These are phyloP conservation scores for Phylloporus sp. DNA, from an alignment of 768 basidiomycete species.

Conservation along the genomic window DNA sequence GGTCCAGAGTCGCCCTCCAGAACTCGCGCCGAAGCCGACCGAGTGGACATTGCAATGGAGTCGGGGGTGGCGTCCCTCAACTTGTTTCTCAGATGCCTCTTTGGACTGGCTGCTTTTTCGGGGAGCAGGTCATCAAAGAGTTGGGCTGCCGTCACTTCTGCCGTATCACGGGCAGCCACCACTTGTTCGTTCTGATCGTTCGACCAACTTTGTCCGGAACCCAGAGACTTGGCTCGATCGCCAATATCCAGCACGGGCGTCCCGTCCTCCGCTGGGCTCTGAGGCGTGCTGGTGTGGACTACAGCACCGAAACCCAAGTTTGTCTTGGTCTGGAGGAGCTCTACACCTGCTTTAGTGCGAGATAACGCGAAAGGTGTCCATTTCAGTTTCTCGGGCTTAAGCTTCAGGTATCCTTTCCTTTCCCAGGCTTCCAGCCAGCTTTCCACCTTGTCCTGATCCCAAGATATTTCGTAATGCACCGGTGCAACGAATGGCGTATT, in stretches of 20 bases:
- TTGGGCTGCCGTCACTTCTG: constrained; percentile 23
- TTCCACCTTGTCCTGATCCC: constrained; percentile 63
- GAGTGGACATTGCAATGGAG: constrained; percentile 17
- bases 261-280: constrained; percentile 18
- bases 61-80: constrained; percentile 13
- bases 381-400: constrained; percentile 81
- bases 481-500: constrained; percentile 60
- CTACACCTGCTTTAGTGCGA: constrained; percentile 32
- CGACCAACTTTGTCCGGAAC: constrained; percentile 9
- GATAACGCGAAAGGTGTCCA: constrained; percentile 91
- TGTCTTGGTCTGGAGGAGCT: constrained; percentile 22
- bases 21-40: constrained; percentile 16
- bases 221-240: constrained; percentile 15
- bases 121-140: constrained; percentile 30
- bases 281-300: constrained; percentile 8
- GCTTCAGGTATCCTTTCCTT: constrained; percentile 67
- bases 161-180: background rate
- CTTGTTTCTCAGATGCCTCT: constrained; percentile 15
- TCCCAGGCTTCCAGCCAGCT: constrained; percentile 67
- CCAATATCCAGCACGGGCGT: constrained; percentile 20
- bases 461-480: constrained; percentile 67
- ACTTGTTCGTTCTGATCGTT: constrained; percentile 16
- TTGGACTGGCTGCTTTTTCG: constrained; percentile 14
- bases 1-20: constrained; percentile 8
- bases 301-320: constrained; percentile 12